A percentile compares a stretch with the other conserved stretches of the same genome.
Conservation (phyloP, 768 basidiomycete genomes). For the Boletus vermiculosoides region DNA sequence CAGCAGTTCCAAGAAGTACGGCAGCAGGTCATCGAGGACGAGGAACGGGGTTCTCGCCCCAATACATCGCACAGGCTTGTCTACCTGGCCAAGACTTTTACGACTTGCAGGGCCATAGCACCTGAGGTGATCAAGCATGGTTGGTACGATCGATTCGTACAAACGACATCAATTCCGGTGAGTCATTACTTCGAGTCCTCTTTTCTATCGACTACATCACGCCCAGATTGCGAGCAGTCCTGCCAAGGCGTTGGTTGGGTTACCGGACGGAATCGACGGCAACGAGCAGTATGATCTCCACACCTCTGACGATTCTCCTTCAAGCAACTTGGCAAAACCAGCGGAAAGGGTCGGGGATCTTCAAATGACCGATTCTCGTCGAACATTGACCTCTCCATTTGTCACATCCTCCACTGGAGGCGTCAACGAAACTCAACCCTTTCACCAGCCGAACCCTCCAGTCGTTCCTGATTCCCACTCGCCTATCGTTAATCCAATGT, state of each 20-base stretch:
- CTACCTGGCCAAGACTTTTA: constrained; percentile 48
- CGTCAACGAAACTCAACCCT: not conserved
- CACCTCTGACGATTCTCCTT: not conserved
- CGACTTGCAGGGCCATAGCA: constrained; percentile 48
- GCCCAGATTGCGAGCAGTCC: constrained; percentile 20
- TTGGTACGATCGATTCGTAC: constrained; percentile 56
- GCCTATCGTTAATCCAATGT: not conserved
- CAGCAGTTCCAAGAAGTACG: constrained; percentile 15
- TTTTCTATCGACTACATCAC: not conserved
- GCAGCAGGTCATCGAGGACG: constrained; percentile 26
- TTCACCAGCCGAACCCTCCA: not conserved
- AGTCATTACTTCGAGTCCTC: not conserved
- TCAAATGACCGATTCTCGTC: not conserved
- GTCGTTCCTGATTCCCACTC: not conserved
- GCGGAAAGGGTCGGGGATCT: not conserved
- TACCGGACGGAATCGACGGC: constrained; percentile 7
- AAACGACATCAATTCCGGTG: constrained; percentile 25
- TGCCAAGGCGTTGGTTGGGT: constrained; percentile 12
- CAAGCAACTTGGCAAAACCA: not conserved
- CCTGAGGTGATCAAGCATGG: constrained; percentile 42
- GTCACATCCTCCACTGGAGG: not conserved
- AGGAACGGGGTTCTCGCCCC: constrained; percentile 38
- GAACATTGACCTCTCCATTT: not conserved
- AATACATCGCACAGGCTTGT: constrained; percentile 38
- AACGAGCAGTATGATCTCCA: constrained; percentile 6